phyloP scores from a whole-genome alignment of 163 green algal species.

The Smithsoniella earleae region DNA sequence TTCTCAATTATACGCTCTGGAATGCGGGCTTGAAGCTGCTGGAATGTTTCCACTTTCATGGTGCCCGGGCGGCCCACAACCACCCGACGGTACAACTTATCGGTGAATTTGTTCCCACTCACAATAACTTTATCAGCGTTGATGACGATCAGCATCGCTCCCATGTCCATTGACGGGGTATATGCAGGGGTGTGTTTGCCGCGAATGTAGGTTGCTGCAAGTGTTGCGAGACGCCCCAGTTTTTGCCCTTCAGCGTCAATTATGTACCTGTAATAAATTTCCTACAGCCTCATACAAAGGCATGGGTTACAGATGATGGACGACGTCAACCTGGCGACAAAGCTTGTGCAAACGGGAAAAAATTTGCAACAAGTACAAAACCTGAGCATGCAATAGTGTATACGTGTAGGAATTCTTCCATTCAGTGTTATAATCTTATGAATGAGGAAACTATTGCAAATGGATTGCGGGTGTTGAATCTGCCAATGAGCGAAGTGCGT shows the following conservation, averaged over 20 bases:
- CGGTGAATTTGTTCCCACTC: constrained; percentile 65
- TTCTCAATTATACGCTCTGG: constrained; percentile 96
- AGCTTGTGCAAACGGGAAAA: no score
- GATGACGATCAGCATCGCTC: constrained; percentile 86
- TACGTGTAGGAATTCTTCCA: no score
- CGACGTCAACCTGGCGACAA: no score
- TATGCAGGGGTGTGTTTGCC: constrained; percentile 85
- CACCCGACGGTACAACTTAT: constrained; percentile 81
- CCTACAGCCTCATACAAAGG: no score
- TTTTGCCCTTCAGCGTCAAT: constrained; percentile 90
- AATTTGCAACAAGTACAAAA: no score
- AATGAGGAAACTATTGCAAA: no score
- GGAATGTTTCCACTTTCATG: constrained; percentile 80
- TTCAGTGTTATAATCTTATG: no score
- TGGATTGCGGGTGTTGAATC: no score
- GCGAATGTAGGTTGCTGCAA: constrained; percentile 81
- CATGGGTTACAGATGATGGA: no score
- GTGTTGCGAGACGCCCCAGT: constrained; percentile 75
- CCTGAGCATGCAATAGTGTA: no score
- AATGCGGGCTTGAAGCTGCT: constrained; percentile 84
- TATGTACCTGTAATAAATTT: constrained; percentile 70
- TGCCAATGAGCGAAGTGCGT: no score
- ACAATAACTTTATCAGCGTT: constrained; percentile 85
- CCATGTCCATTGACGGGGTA: constrained; percentile 94
- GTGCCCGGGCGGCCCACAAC: constrained; percentile 71